Base-by-base conservation (phyloP, 2,329 filamentous ascomycete genomes). In the Erysiphe pulchra region DNA sequence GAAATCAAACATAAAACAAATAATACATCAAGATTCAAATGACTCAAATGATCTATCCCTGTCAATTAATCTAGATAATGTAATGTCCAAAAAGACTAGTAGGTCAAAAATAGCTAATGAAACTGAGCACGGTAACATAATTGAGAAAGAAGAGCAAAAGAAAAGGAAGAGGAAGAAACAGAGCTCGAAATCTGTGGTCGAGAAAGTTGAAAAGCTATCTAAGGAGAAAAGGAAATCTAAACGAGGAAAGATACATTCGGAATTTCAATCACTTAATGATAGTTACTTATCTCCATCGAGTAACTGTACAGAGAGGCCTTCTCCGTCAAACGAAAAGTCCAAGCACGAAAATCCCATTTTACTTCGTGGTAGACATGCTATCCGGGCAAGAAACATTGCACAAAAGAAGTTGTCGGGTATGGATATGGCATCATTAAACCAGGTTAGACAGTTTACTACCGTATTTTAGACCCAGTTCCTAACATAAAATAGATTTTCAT, bases 321-420 rank as follows among this genome's bases (percentile, higher is more conserved):
- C 50, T 48, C 50, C 37, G 20, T 62, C 59, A 17, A 61, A 63
- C 7, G 58, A 57, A 1, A 60, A 62, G 2, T 65, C 61, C 18
- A 63, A 61, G 20, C 63, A 65, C 42, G 63, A 62, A 45, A 64
- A 61, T 41, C 65, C 37, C 5, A 11, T 65, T 28, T 68, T 67
- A 47, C 63, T 59, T 49, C 62, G 61, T 59, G 63, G 70, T 43
- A 71, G 84, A 51, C 81, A 86, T 58, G 71, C 80, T 46, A 74
- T 86, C 42, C 69, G 87, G 50, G 75, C 81, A 52, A 71, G 83
- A 49, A 83, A 86, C 60, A 93, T 95, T 55, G 79, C 79, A 47
- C 82, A 90, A 54, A 95, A 95, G 66, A 77, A 75, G 55, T 73
- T 78, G 64, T 85, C 86, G 2, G 71, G 85, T 48, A 71, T 84